Conservation (phyloP, 805 yeast genomes). For the Candida schatavii region DNA sequence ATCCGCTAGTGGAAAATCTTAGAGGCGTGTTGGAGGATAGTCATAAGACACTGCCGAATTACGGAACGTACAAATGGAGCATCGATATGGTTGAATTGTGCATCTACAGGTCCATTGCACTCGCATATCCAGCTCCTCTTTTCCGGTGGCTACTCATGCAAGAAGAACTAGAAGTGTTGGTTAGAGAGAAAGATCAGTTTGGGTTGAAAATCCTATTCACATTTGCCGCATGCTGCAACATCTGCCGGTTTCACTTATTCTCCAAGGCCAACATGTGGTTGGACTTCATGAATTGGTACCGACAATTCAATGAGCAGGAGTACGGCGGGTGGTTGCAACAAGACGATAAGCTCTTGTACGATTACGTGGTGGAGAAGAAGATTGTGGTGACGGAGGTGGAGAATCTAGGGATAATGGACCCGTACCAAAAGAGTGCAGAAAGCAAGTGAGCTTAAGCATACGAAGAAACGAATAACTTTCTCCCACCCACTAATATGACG, state of each 20-base stretch:
- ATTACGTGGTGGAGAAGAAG: neutral
- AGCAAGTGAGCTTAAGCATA: too few relatives aligned
- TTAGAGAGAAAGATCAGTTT: constrained; percentile 18
- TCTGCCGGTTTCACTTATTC: constrained; percentile 21
- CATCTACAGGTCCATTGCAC: constrained; percentile 12
- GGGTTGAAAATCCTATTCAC: constrained; percentile 25
- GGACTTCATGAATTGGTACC: constrained; percentile 21
- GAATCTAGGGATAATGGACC: constrained; percentile 1
- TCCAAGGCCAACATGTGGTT: constrained; percentile 25
- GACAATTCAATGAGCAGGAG: neutral
- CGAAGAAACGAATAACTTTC: too few relatives aligned
- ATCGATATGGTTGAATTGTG: constrained; percentile 14
- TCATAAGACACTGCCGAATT: neutral
- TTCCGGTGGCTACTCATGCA: constrained; percentile 24
- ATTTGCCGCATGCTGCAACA: constrained; percentile 17
- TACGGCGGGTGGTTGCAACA: neutral
- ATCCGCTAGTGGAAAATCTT: constrained; percentile 8
- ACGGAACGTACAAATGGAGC: neutral
- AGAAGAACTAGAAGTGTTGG: constrained; percentile 15
- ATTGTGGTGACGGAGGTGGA: neutral
- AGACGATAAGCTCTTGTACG: constrained; percentile 1
- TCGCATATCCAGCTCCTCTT: constrained; percentile 29
- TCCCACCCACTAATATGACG: too few relatives aligned
- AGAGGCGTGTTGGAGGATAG: neutral
- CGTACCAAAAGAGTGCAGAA: too few relatives aligned